Conservation (phyloP, 2,329 filamentous ascomycete genomes). For the Bisporella sp. region DNA sequence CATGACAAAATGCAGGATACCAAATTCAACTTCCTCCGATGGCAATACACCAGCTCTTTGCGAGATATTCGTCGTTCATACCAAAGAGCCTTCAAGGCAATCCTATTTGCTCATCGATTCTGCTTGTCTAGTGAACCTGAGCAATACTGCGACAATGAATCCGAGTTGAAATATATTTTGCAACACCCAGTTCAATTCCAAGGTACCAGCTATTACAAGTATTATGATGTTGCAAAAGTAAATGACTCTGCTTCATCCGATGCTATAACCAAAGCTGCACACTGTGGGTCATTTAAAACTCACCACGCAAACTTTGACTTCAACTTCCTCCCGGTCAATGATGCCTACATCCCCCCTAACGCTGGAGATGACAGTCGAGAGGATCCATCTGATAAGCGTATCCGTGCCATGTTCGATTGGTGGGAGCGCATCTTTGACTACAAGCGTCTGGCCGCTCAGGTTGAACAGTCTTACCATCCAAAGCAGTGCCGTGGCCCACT, state of each 20-base stretch:
- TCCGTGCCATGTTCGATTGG: slow-evolving; percentile 1
- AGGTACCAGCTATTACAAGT: too few relatives aligned
- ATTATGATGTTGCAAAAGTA: too few relatives aligned
- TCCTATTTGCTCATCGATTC: too few relatives aligned
- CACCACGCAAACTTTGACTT: slow-evolving; percentile 1
- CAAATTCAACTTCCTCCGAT: not conserved
- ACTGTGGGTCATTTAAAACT: too few relatives aligned
- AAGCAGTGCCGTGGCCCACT: not conserved
- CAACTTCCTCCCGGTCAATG: not conserved
- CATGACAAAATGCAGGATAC: not conserved
- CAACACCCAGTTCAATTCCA: too few relatives aligned
- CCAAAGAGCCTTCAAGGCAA: slow-evolving; percentile 1
- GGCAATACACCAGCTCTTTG: not conserved
- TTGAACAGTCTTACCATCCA: too few relatives aligned
- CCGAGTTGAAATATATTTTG: too few relatives aligned
- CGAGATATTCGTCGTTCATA: slow-evolving; percentile 1
- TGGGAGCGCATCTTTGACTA: slow-evolving; percentile 5
- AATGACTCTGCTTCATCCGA: not conserved
- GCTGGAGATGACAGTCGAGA: not conserved
- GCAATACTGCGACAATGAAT: too few relatives aligned
- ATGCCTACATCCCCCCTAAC: too few relatives aligned
- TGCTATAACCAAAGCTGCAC: too few relatives aligned
- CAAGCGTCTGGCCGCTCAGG: too few relatives aligned
- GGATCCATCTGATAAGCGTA: not conserved
- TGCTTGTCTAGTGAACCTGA: too few relatives aligned